phyloP scores from a whole-genome alignment of 306 rosid species.

The Gynostemma pentaphyllum region DNA sequence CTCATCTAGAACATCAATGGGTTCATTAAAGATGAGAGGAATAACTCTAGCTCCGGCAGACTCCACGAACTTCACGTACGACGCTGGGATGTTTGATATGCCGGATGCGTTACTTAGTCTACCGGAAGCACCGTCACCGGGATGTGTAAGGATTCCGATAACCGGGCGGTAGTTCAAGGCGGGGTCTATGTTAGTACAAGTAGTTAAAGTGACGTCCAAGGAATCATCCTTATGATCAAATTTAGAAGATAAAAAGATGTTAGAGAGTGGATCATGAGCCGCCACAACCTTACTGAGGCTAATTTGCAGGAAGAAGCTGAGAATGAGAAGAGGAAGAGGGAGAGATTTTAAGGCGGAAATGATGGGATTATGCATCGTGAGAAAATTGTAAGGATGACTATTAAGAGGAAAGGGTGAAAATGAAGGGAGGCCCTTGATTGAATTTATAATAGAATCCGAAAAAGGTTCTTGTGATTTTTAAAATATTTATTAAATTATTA shows the following conservation, averaged over 20 bases:
- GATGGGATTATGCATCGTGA: no score
- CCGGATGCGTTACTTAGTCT: conserved; percentile 41
- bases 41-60: conserved; percentile 75
- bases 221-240: background rate
- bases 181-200: conserved; percentile 30
- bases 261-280: conserved; percentile 1
- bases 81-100: conserved; percentile 63
- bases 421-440: no score
- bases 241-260: conserved; percentile 38
- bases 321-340: conserved; percentile 18
- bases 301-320: conserved; percentile 15
- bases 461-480: no score
- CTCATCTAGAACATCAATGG: conserved; percentile 36
- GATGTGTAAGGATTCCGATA: conserved; percentile 66
- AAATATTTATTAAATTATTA: no score
- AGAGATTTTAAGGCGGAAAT: background rate
- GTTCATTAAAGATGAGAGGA: conserved; percentile 63
- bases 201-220: conserved; percentile 8
- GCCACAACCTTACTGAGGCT: conserved; percentile 10
- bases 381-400: no score
- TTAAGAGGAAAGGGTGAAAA: no score
- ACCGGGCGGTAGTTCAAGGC: conserved; percentile 43
- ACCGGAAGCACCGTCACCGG: conserved; percentile 69
- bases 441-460: no score
- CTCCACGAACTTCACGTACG: conserved; percentile 68